These are phyloP conservation scores for Aspergillus fijiensis DNA, from an alignment of 2,329 filamentous ascomycete genomes.

Conservation along the genomic window DNA sequence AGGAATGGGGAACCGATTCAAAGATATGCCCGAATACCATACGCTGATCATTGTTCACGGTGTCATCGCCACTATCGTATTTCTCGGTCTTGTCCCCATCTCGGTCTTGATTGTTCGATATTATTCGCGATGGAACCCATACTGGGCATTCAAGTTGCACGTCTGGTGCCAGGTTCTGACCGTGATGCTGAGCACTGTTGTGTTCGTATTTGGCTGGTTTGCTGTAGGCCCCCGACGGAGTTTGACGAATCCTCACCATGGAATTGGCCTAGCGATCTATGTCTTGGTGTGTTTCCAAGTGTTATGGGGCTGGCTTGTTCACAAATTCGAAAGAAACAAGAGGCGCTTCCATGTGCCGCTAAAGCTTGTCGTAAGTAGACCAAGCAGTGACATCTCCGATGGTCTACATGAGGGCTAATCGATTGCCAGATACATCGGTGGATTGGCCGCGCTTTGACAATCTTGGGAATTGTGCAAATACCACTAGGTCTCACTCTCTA, in stretches of 20 bases:
- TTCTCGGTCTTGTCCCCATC: slow-evolving; percentile 59
- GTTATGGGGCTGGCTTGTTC: slow-evolving; percentile 59
- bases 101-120: slow-evolving; percentile 63
- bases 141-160: slow-evolving; percentile 58
- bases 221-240: slow-evolving; percentile 62
- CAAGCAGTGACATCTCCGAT: background rate
- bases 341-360: slow-evolving; percentile 56
- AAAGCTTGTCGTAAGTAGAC: slow-evolving; percentile 54
- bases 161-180: slow-evolving; percentile 64
- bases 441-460: slow-evolving; percentile 72
- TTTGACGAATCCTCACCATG: slow-evolving; percentile 66
- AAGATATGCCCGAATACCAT: slow-evolving; percentile 58
- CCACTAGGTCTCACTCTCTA: slow-evolving; percentile 88
- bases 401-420: slow-evolving; percentile 22
- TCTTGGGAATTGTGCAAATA: slow-evolving; percentile 83
- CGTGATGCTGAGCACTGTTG: slow-evolving; percentile 60
- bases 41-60: slow-evolving; percentile 60
- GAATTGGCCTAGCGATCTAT: slow-evolving; percentile 64
- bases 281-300: slow-evolving; percentile 60
- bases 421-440: slow-evolving; percentile 78
- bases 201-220: slow-evolving; percentile 62
- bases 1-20: slow-evolving; percentile 69
- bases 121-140: slow-evolving; percentile 55
- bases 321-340: slow-evolving; percentile 54
- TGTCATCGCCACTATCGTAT: slow-evolving; percentile 60